Base-by-base conservation (phyloP, 805 yeast species). In the Cyberlindnera meyerae region DNA sequence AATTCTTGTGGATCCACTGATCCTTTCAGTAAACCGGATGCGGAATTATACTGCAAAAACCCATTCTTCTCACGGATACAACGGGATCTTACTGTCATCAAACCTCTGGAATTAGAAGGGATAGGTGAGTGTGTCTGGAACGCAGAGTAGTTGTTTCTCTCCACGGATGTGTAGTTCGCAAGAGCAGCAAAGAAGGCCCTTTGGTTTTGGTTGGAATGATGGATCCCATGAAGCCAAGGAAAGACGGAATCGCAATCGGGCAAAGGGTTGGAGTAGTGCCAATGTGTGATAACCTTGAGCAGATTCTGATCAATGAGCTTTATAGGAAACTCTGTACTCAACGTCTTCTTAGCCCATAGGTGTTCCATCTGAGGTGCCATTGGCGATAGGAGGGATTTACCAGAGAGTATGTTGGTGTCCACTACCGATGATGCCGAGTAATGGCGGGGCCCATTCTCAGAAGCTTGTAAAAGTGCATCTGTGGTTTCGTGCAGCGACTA, bases 201-300 rank as follows among this genome's bases (percentile, higher is more conserved):
- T 37, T 53, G 58, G 27, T 46, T 50, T 27, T 44, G 44, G 18
- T 47, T 49, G 14, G 64, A 48, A 26, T 51, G 47, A 36, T 47
- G 48, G 37, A 58, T 45, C 18, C 95, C 93, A 56, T 89, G 96
- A 18, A 86, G 65, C 96, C 96, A 88, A 0, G 97, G 97, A 50
- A 88, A 89, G 70, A 89, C 75, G 9, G 53, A 52, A 17, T 68
- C 71, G 14, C 89, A 80, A 4, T 73, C 73, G 0, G 96, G 95
- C 27, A 80, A 52, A 3, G 65, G 62, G 22, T 47, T 46, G 3
- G 48, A 42, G 28, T 50, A 48, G 35, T 54, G 52, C 44, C 43
- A 40, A 24, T 48, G 43, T 27, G 44, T 38, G 3, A 53, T 29
- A 4, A 42, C 24, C 18, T 41, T 47, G 37, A 48, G 36, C 16